These are phyloP conservation scores for Sextonia rubra DNA, from an alignment of 164 flowering plant species.

Conservation along the genomic window DNA sequence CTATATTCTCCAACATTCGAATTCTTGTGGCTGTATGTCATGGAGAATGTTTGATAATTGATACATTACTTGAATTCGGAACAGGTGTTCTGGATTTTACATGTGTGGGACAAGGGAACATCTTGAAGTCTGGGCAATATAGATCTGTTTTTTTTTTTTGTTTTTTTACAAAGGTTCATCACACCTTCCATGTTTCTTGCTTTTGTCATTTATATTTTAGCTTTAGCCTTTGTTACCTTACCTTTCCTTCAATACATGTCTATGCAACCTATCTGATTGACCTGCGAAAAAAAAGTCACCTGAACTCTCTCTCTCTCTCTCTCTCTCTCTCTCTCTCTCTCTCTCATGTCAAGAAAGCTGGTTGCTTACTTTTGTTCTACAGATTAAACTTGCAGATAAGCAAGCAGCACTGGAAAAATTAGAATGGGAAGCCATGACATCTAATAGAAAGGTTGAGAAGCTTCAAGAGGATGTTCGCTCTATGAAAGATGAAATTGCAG, in stretches of 20 bases:
- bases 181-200: background rate
- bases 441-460: constrained; percentile 50
- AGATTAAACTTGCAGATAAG: constrained; percentile 90
- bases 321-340: background rate
- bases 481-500: constrained; percentile 47
- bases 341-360: background rate
- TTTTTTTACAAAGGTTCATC: background rate
- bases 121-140: background rate
- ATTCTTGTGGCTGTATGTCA: too few species aligned
- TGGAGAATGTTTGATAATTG: too few species aligned
- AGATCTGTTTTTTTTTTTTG: too few species aligned
- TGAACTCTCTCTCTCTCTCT: background rate
- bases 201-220: background rate
- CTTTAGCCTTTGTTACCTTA: too few species aligned
- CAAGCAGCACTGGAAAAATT: constrained; percentile 84
- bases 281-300: too few species aligned
- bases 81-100: background rate
- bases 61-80: background rate
- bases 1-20: too few species aligned
- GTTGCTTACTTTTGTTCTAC: constrained; percentile 12
- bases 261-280: too few species aligned
- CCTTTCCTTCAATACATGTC: too few species aligned
- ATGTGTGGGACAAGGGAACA: background rate
- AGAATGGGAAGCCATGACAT: constrained; percentile 82
- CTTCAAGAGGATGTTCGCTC: constrained; percentile 60